These are phyloP conservation scores for Sporothrix curviconia DNA, from an alignment of 2,329 filamentous ascomycete species.

Conservation along the genomic window DNA sequence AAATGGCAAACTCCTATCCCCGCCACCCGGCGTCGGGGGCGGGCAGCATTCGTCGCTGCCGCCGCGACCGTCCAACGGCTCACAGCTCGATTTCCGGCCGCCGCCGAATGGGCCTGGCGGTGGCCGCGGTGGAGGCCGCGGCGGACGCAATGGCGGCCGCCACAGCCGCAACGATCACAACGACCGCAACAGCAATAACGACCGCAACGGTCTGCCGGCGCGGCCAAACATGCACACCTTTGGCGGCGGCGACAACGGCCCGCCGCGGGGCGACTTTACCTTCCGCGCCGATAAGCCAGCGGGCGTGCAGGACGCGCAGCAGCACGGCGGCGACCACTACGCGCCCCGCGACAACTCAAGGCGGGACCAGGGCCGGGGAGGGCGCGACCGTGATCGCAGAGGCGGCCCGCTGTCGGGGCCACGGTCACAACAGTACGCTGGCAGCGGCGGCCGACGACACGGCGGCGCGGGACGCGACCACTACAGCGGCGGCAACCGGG, in stretches of 20 bases:
- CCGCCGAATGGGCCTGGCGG: constrained; percentile 2
- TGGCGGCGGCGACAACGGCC: constrained; percentile 14
- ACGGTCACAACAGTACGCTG: constrained; percentile 12
- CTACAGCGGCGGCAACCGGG: constrained; percentile 5
- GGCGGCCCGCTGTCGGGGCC: background rate
- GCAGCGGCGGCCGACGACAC: background rate
- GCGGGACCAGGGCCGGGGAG: background rate
- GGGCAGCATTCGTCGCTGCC: constrained; percentile 1
- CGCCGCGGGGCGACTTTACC: constrained; percentile 47
- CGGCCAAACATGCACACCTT: background rate
- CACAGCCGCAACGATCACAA: constrained; percentile 3
- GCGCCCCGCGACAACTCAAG: constrained; percentile 26
- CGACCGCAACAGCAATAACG: background rate
- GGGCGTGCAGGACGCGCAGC: constrained; percentile 43
- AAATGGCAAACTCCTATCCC: constrained; percentile 12
- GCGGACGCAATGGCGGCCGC: background rate
- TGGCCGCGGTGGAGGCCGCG: background rate
- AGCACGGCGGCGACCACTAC: constrained; percentile 42
- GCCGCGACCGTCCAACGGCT: constrained; percentile 4
- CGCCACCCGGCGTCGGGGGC: constrained; percentile 15
- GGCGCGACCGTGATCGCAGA: constrained; percentile 9
- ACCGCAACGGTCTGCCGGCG: background rate
- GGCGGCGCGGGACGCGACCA: constrained; percentile 8
- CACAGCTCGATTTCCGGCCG: constrained; percentile 11
- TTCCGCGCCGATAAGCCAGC: constrained; percentile 48